Evolutionary conservation across 2,329 filamentous ascomycete species (phyloP).

Genomic region (Microascus cirrosus): DNA sequence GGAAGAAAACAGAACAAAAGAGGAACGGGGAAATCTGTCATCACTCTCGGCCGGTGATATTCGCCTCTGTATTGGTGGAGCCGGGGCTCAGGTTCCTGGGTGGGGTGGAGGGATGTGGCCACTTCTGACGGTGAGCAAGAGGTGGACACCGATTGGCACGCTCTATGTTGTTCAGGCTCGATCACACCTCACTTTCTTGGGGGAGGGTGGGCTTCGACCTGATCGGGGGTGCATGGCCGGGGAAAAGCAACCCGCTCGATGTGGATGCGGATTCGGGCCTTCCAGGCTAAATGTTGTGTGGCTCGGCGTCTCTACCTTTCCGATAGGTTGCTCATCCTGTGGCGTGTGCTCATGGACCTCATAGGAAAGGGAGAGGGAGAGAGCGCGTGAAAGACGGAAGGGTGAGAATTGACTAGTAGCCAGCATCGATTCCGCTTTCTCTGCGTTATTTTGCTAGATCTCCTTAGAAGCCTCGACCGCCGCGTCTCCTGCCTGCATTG

Average conservation of each 20-base stretch:
- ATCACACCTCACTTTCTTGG: neutral
- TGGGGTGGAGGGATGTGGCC: neutral
- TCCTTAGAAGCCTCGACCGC: neutral
- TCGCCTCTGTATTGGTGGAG: neutral
- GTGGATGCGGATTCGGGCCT: constrained; percentile 4
- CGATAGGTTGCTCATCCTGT: neutral
- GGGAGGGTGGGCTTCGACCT: neutral
- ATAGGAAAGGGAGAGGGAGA: neutral
- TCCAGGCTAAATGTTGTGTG: constrained; percentile 4
- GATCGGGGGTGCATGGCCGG: constrained; percentile 2
- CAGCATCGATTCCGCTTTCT: neutral
- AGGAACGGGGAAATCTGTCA: neutral
- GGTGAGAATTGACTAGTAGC: neutral
- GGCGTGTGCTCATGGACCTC: neutral
- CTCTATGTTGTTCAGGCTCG: neutral
- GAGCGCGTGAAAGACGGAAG: neutral
- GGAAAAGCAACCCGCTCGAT: constrained; percentile 1
- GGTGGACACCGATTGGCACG: neutral
- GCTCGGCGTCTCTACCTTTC: constrained; percentile 1
- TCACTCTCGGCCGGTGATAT: neutral
- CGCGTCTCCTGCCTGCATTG: neutral
- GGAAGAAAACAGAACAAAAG: neutral
- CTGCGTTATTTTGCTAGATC: neutral
- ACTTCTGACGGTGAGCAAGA: neutral
- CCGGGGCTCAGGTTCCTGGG: neutral